Evolutionary conservation across 106 monocot genomes (phyloP), one percentile per base, ranked within the genome.

Genomic region (Apostasia shenzhenica): DNA sequence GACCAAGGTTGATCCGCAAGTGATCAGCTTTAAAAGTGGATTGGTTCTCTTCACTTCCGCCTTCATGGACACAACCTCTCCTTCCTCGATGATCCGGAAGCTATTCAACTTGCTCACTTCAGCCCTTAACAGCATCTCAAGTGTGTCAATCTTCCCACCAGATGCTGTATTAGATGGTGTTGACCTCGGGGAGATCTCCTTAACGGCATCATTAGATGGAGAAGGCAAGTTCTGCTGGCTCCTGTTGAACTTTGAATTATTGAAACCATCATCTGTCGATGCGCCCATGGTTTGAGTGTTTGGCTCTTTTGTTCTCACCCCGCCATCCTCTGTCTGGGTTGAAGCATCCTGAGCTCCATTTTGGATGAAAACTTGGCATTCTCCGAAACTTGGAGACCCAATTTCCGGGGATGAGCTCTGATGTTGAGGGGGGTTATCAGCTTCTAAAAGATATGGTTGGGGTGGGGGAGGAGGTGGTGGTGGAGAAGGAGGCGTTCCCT

Each of bases 1-100:
- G 45, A 86, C 90, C 7, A 78, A 73, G 54, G 83, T 81, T 5
- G 83, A 90, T 12, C 90, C 90, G 57, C 90, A 90, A 13, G 90
- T 83, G 48, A 90, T 73, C 46, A 90, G 56, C 48, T 90, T 86
- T 78, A 90, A 70, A 40, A 90, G 72, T 55, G 79, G 41, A 75
- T 78, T 79, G 0, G 78, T 72, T 2, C 86, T 70, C 68, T 73
- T 90, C 58, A 86, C 3, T 70, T 75, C 86, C 1, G 83, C 51
- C 4, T 61, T 74, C 3, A 43, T 69, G 0, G 83, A 66, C 41
- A 80, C 41, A 40, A 83, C 72, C 39, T 83, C 78, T 10, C 83
- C 86, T 62, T 79, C 81, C 48, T 83, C 75, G 3, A 81, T 55
- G 12, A 81, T 69, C 55, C 83, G 73, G 66, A 83, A 81, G 70